A percentile compares a stretch with the other conserved stretches of the same genome.
Conservation (phyloP, 306 rosid species). For the Oxytropis ochrocephala region DNA sequence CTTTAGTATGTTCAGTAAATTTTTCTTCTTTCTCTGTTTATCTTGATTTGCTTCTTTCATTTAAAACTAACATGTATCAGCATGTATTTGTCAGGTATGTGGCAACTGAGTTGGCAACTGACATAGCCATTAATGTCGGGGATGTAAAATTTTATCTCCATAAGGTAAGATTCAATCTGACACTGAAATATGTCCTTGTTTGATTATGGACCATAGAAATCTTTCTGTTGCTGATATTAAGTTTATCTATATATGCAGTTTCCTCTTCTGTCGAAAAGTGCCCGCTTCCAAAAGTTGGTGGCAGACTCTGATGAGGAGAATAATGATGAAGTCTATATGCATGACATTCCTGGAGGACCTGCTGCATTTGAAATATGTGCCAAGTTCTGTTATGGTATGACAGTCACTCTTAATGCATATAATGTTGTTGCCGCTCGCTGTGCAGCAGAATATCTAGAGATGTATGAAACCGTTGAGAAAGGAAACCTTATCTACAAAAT, state of each 20-base stretch:
- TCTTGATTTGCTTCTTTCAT: neutral
- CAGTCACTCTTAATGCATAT: constrained; percentile 82
- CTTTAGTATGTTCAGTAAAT: neutral
- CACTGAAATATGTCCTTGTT: too few relatives aligned
- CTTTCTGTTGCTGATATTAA: neutral
- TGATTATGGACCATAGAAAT: neutral
- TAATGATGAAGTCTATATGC: constrained; percentile 52
- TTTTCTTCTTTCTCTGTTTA: neutral
- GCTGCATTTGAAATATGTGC: constrained; percentile 87
- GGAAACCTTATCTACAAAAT: constrained; percentile 86
- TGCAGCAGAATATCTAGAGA: constrained; percentile 83
- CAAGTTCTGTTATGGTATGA: constrained; percentile 87
- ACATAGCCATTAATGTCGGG: constrained; percentile 55
- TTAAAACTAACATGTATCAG: constrained; percentile 13
- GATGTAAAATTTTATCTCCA: constrained; percentile 68
- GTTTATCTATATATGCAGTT: constrained; percentile 41
- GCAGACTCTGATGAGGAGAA: constrained; percentile 43
- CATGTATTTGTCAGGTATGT: constrained; percentile 50
- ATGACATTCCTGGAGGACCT: constrained; percentile 86
- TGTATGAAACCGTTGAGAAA: constrained; percentile 77
- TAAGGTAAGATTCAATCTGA: constrained; percentile 52
- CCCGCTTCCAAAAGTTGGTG: constrained; percentile 64
- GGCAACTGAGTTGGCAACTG: constrained; percentile 68
- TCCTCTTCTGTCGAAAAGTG: constrained; percentile 86
- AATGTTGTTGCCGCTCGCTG: constrained; percentile 84